Conservation (phyloP, 495 filamentous ascomycete species). For the Annulohypoxylon nitens region DNA sequence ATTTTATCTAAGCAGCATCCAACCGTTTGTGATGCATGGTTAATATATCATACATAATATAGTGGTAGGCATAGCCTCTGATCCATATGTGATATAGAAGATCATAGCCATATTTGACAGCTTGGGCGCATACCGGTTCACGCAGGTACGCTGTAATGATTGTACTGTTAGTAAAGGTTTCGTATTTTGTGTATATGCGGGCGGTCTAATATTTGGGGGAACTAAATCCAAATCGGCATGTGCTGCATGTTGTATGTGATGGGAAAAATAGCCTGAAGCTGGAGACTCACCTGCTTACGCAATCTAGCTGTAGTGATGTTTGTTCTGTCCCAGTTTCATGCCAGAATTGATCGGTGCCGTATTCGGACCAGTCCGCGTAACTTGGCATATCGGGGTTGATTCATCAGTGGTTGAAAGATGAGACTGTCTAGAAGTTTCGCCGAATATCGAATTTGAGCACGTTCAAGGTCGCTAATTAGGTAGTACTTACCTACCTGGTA, state of each 20-base stretch:
- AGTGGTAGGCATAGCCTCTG: neutral
- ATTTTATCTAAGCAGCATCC: constrained; percentile 8
- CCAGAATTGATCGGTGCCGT: constrained; percentile 13
- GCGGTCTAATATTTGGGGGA: constrained; percentile 15
- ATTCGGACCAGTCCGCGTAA: neutral
- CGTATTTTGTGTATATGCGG: constrained; percentile 5
- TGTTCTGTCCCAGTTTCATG: constrained; percentile 4
- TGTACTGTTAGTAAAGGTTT: constrained; percentile 2
- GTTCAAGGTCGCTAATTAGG: constrained; percentile 8
- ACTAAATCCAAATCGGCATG: constrained; percentile 11
- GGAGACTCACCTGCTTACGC: constrained; percentile 23
- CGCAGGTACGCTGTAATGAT: neutral
- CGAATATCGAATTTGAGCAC: constrained; percentile 2
- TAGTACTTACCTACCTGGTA: neutral
- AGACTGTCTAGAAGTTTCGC: neutral
- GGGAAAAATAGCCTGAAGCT: neutral
- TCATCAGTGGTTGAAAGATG: constrained; percentile 9
- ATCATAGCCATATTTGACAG: constrained; percentile 5
- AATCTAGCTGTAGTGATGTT: neutral
- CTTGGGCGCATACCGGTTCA: constrained; percentile 1
- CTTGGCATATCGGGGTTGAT: constrained; percentile 12
- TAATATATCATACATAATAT: neutral
- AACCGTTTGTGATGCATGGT: neutral
- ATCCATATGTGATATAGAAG: neutral
- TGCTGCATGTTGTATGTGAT: neutral